Evolutionary conservation across 2,329 filamentous ascomycete genomes (phyloP).

Genomic region (Penicillium olsonii): DNA sequence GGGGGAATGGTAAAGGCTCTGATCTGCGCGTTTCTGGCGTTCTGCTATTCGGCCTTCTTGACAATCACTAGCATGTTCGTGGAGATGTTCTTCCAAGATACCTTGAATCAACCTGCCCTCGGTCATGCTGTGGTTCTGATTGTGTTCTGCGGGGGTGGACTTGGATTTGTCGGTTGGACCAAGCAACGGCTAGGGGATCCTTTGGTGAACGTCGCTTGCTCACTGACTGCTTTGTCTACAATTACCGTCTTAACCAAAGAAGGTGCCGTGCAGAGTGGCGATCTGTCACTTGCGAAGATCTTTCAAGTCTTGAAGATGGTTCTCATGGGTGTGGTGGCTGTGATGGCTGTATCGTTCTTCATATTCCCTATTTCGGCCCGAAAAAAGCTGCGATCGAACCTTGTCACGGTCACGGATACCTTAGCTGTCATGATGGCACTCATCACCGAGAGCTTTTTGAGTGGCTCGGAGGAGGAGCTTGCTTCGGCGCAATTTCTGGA

Average conservation of each 20-base stretch:
- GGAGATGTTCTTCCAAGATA: conserved; percentile 73
- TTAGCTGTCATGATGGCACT: conserved; percentile 79
- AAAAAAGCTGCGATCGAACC: conserved; percentile 69
- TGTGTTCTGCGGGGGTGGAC: conserved; percentile 79
- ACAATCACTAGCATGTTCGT: conserved; percentile 86
- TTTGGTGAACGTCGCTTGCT: conserved; percentile 80
- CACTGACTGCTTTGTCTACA: conserved; percentile 81
- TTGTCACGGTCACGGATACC: conserved; percentile 72
- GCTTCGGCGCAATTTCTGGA: conserved; percentile 65
- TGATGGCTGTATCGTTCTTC: conserved; percentile 72
- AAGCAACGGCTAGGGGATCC: conserved; percentile 79
- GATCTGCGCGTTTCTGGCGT: conserved; percentile 73
- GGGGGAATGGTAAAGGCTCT: conserved; percentile 90
- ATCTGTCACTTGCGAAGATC: conserved; percentile 80
- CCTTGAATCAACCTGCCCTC: conserved; percentile 65
- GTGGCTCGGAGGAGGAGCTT: conserved; percentile 77
- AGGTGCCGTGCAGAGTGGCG: conserved; percentile 78
- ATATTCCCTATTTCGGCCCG: conserved; percentile 79
- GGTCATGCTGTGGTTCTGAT: conserved; percentile 79
- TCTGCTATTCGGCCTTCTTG: conserved; percentile 74
- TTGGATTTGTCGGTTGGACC: conserved; percentile 86
- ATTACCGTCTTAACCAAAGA: conserved; percentile 92
- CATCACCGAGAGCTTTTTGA: conserved; percentile 81
- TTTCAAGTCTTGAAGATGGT: conserved; percentile 81
- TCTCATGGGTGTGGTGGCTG: conserved; percentile 71